Conservation (phyloP, 2,329 filamentous ascomycete species). For the Macrophomina phaseolina region DNA sequence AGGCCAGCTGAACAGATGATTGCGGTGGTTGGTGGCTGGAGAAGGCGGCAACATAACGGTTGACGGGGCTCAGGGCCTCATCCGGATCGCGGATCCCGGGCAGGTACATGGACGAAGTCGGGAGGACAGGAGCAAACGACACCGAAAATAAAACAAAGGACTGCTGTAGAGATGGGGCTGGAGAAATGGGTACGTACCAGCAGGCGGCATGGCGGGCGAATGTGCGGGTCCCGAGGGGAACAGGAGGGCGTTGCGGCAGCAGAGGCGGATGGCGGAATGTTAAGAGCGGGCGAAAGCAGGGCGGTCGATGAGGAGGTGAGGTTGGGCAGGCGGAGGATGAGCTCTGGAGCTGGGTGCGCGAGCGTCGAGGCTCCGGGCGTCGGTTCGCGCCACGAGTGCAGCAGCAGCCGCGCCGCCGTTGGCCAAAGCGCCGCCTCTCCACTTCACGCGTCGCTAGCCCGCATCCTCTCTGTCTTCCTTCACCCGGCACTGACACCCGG, state of each 20-base stretch:
- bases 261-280: background rate
- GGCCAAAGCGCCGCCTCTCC: background rate
- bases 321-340: background rate
- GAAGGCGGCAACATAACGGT: background rate
- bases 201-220: conserved; percentile 12
- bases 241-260: background rate
- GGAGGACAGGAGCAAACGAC: background rate
- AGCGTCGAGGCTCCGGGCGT: background rate
- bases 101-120: background rate
- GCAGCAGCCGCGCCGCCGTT: background rate
- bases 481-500: too few species aligned
- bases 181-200: conserved; percentile 21
- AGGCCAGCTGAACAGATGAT: background rate
- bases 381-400: background rate
- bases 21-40: background rate
- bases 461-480: too few species aligned
- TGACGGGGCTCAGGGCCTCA: background rate
- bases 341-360: background rate
- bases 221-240: background rate
- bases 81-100: background rate
- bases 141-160: background rate
- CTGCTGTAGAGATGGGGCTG: background rate
- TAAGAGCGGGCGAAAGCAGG: background rate
- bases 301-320: background rate
- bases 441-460: too few species aligned